Conservation (phyloP, 139 green algal species). For the Dunaliella sp. region DNA sequence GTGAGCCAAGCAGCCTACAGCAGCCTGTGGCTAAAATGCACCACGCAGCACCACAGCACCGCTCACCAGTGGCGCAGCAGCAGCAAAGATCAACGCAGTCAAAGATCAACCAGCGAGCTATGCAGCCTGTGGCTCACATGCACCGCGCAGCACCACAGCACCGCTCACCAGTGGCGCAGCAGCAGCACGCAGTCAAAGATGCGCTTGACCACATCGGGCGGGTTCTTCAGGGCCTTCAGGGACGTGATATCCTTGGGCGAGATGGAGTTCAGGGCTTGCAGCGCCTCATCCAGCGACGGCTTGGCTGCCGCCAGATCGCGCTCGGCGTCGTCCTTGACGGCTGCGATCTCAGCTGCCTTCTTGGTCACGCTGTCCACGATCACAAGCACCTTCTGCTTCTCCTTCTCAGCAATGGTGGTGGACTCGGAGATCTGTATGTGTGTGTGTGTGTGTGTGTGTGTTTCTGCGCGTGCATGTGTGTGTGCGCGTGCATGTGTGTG, state of each 20-base stretch:
- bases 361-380: constrained; percentile 78
- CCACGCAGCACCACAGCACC: not conserved
- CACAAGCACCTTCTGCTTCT: constrained; percentile 81
- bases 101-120: no score
- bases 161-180: constrained; percentile 60
- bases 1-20: no score
- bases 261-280: constrained; percentile 89
- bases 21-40: no score
- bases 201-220: constrained; percentile 92
- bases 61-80: constrained; percentile 6
- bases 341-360: constrained; percentile 66
- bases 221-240: constrained; percentile 93
- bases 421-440: constrained; percentile 72
- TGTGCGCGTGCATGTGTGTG: not conserved
- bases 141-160: constrained; percentile 7
- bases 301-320: constrained; percentile 85
- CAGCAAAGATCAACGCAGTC: not conserved
- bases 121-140: no score
- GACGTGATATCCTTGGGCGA: constrained; percentile 75
- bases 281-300: constrained; percentile 86
- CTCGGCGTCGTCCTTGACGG: constrained; percentile 81
- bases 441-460: not conserved
- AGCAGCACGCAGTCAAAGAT: constrained; percentile 96
- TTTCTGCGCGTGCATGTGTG: not conserved
- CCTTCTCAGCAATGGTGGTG: constrained; percentile 89